Evolutionary conservation across 73 alveolate species (phyloP), one percentile per base, ranked within the genome.

Genomic region (Paramecium bursaria): DNA sequence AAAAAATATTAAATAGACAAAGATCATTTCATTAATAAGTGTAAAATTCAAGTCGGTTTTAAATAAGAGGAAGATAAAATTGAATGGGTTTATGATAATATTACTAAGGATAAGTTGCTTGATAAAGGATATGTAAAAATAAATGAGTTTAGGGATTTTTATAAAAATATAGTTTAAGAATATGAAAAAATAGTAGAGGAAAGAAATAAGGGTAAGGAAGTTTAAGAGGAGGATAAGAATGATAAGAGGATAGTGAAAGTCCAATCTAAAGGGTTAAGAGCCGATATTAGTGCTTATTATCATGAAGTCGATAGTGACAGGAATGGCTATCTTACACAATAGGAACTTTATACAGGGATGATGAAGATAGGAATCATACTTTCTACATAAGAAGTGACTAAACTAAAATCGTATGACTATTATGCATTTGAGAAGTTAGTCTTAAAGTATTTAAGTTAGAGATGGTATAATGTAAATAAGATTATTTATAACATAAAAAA

Each of bases 371-470:
- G 82, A 39, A n/a, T 67, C 10, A 14, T 67, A 10, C 21, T 67
- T 13, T 19, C 23, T 17, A 47, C 46, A 39, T 35, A 15, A 42
- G 60, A 67, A 39, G 4, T 67, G 27, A 3, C 22, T 19, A 42
- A 11, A 21, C 39, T 29, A 26, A 57, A 57, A 29, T 31, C 82
- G 21, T 67, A 33, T 67, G 82, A 67, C 44, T 67, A 67, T 67
- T 67, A 14, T 17, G 19, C 35, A 4, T 67, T 67, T 67, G 82
- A 67, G 50, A 67, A 67, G 11, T 26, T 67, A 1, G 44, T 42
- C 4, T 25, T 57, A 50, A 4, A 13, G 7, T n/a, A 30, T 10
- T 57, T 57, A 0, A 57, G n/a, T n/a, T n/a, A 57, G 51, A 10
- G 19, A 29, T 57, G 27, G 14, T 67, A 31, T 67, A 67, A 67